Base-by-base conservation (phyloP, 1,284 basidiomycete genomes). In the Vanrija pseudolonga region DNA sequence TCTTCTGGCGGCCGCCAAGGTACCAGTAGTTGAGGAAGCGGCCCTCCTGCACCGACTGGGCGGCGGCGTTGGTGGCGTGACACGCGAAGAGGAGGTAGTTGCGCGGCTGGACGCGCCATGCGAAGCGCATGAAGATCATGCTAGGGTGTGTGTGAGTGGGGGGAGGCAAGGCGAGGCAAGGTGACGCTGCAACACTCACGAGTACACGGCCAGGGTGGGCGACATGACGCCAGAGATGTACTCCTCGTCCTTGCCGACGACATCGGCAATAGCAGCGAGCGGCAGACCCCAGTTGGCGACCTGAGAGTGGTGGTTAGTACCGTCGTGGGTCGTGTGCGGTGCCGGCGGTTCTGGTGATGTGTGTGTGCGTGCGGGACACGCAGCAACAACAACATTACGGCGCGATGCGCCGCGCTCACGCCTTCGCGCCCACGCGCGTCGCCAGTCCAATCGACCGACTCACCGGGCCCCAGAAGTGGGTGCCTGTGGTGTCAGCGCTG, bases 231-330 rank as follows among this genome's bases (percentile, higher is more conserved):
- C 73, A 49, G 92, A 95, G 66, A 98, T 98, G 72, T 90, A 82
- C 66, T 95, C 90, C 76, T 95, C 90, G 83, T 95, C 90, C 74
- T 94, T 95, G 51, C 68, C 80, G 20, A 69, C 80, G 67, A 96
- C 79, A 78, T 98, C 94, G 5, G 91, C 75, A 44, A 98, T 78
- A 39, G 93, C 93, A 63, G 93, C 93, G 40, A 97, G 78, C 53
- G 93, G 93, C 28, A 98, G 83, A 68, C 93, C 94, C 89, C 94
- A 98, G 81, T 97, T 98, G 50, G 94, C 94, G 56, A 93, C 86
- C 88, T 95, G 67, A 11, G 19, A 20, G 40, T 48, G 23, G 20
- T 8, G 6, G 20, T 26, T 44, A n/a, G 14, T 28, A 41, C 6
- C 19, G 28, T n/a, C 19, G 24, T n/a, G n/a, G n/a, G n/a, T n/a